A percentile compares a stretch with the other conserved stretches of the same genome.
These are phyloP conservation scores for Botryotinia globosa DNA, from an alignment of 2,329 filamentous ascomycete species.

Conservation along the genomic window DNA sequence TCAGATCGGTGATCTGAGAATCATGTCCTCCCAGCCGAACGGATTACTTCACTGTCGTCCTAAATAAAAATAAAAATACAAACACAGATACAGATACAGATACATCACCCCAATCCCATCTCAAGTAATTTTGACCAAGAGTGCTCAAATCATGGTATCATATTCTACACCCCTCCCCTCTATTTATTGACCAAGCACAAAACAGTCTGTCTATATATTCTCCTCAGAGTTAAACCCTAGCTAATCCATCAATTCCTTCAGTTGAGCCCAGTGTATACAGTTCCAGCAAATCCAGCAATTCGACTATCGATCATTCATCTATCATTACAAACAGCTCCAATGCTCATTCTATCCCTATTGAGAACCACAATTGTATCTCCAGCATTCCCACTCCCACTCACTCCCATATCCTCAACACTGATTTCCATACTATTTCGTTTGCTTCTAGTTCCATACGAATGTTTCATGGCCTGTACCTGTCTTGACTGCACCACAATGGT, in stretches of 20 bases:
- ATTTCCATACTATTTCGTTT: background rate
- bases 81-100: background rate
- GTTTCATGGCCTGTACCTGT: background rate
- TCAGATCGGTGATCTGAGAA: background rate
- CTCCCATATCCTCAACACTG: background rate
- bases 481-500: background rate
- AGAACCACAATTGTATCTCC: conserved; percentile 9
- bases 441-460: conserved; percentile 16
- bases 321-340: conserved; percentile 20
- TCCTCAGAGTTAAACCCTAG: background rate
- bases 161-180: background rate
- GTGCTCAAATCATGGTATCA: background rate
- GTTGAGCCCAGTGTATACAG: background rate
- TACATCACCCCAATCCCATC: background rate
- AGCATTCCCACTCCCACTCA: background rate
- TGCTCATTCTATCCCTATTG: conserved; percentile 12
- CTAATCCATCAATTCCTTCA: background rate
- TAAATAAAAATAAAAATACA: background rate
- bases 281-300: background rate
- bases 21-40: background rate
- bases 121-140: background rate
- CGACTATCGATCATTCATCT: background rate
- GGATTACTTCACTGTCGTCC: background rate
- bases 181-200: background rate
- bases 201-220: background rate